Evolutionary conservation across 1,139 yeast species (phyloP).

Genomic region (Zhuliangozyma blackwelliae): DNA sequence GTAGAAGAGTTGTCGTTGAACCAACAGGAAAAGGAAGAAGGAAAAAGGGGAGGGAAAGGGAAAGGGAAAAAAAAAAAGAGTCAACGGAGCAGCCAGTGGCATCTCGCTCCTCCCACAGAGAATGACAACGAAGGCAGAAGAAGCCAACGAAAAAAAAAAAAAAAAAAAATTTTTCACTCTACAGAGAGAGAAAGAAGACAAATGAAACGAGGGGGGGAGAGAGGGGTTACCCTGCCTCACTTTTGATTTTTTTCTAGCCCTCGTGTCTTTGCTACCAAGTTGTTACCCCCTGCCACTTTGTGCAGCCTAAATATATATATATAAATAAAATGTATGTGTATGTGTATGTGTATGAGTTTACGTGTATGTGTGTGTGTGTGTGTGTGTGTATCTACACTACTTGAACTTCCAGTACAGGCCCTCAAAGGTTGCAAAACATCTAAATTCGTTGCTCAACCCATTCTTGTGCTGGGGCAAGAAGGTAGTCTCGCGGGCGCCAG

Average conservation of each 20-base stretch:
- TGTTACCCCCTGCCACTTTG: too few species aligned
- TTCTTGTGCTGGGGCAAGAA: conserved; percentile 79
- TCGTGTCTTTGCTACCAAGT: too few species aligned
- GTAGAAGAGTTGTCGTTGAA: conserved; percentile 1
- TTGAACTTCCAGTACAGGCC: conserved; percentile 33
- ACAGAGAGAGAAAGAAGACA: background rate
- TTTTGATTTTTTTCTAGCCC: too few species aligned
- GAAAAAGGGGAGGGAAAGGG: background rate
- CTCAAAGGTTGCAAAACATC: conserved; percentile 79
- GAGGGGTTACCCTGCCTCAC: too few species aligned
- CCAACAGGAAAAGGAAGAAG: conserved; percentile 1
- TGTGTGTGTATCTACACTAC: background rate
- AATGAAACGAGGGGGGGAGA: background rate
- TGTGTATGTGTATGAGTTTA: too few species aligned
- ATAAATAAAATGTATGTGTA: too few species aligned
- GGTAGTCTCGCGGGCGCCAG: conserved; percentile 58
- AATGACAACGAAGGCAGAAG: background rate
- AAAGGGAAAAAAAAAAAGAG: too few species aligned
- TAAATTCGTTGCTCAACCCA: conserved; percentile 82
- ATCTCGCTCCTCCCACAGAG: background rate
- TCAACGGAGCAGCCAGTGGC: too few species aligned
- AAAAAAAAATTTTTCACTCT: background rate
- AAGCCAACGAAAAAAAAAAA: background rate
- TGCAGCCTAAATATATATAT: too few species aligned
- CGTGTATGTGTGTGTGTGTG: too few species aligned